phyloP scores from a whole-genome alignment of 2,329 filamentous ascomycete species.

The Exophiala sp. region DNA sequence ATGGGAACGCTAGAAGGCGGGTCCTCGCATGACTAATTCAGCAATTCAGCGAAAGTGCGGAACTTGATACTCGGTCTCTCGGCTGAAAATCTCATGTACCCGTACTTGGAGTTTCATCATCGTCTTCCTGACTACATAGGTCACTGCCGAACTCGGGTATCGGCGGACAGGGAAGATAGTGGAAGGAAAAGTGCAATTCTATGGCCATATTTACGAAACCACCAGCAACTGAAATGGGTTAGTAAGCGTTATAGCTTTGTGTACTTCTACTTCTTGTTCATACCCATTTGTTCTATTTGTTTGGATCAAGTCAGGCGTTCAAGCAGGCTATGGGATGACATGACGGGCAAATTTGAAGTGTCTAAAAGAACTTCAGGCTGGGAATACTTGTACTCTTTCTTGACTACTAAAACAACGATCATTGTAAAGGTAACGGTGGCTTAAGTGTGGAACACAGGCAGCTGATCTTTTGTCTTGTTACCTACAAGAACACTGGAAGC shows the following conservation, averaged over 20 bases:
- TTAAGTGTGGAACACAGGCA: too few relatives aligned
- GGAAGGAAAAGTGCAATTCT: slow-evolving; percentile 7
- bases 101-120: too few relatives aligned
- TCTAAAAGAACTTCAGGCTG: not conserved
- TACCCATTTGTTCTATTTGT: slow-evolving; percentile 3
- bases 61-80: too few relatives aligned
- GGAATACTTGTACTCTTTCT: too few relatives aligned
- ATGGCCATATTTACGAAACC: not conserved
- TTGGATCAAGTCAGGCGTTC: slow-evolving; percentile 1
- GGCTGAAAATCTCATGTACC: too few relatives aligned
- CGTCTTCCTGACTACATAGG: too few relatives aligned
- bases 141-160: too few relatives aligned
- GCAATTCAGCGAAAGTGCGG: slow-evolving; percentile 11
- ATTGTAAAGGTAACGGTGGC: too few relatives aligned
- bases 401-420: too few relatives aligned
- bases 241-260: not conserved
- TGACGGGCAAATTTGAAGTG: not conserved
- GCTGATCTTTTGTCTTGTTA: too few relatives aligned
- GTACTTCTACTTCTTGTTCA: not conserved
- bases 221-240: not conserved
- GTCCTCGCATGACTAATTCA: slow-evolving; percentile 8
- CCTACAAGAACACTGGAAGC: too few relatives aligned
- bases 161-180: too few relatives aligned
- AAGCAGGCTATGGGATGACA: not conserved
- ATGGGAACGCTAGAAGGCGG: slow-evolving; percentile 15